Evolutionary conservation across 2,329 filamentous ascomycete species (phyloP).

Genomic region (Aspergillus sergii): DNA sequence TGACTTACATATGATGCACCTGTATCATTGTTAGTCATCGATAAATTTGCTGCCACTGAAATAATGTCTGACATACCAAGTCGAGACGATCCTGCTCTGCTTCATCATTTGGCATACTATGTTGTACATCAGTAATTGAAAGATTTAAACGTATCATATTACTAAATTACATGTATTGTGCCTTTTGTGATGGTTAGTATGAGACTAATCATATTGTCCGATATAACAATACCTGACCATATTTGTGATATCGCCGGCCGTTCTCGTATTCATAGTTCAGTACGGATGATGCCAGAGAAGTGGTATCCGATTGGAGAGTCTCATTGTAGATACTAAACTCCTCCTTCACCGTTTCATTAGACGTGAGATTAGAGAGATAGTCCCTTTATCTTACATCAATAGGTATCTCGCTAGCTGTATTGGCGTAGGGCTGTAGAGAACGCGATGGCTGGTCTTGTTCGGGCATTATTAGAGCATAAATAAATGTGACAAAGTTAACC

Average conservation of each 20-base stretch:
- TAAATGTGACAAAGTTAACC: too few relatives aligned
- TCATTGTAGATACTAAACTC: not conserved
- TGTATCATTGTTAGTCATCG: not conserved
- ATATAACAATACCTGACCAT: not conserved
- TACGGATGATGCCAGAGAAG: not conserved
- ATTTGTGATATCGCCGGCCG: not conserved
- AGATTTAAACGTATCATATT: rapidly evolving
- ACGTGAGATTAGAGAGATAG: not conserved
- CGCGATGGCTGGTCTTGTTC: not conserved
- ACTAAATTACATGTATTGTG: not conserved
- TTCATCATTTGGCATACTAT: not conserved
- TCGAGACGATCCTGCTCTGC: not conserved
- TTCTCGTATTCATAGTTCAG: not conserved
- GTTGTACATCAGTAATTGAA: not conserved
- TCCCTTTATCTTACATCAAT: not conserved
- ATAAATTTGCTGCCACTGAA: too few relatives aligned
- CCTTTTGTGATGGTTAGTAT: not conserved
- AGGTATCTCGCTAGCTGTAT: not conserved
- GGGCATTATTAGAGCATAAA: not conserved
- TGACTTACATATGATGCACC: not conserved
- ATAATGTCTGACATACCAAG: not conserved
- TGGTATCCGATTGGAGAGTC: not conserved
- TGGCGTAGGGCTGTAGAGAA: not conserved
- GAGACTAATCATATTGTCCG: not conserved
- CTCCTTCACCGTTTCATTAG: not conserved